These are phyloP conservation scores for Curvularia hawaiiensis DNA, from an alignment of 2,329 filamentous ascomycete genomes.

Conservation along the genomic window DNA sequence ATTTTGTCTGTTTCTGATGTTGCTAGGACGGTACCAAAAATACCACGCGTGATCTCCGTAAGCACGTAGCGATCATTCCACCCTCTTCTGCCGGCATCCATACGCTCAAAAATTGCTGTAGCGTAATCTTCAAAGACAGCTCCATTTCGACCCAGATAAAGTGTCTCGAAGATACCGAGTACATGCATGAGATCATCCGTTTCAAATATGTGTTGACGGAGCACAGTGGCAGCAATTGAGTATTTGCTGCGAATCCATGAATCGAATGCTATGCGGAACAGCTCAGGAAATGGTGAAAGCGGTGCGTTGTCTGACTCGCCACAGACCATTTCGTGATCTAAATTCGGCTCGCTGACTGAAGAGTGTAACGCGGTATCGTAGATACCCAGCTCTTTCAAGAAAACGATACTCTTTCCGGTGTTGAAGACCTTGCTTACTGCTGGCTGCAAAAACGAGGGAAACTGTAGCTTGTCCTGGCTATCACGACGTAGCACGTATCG, in stretches of 20 bases:
- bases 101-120: conserved; percentile 72
- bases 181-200: conserved; percentile 70
- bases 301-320: conserved; percentile 47
- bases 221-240: conserved; percentile 67
- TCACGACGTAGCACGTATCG: conserved; percentile 71
- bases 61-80: conserved; percentile 86
- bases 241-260: conserved; percentile 79
- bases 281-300: conserved; percentile 73
- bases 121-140: conserved; percentile 69
- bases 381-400: conserved; percentile 74
- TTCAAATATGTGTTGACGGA: conserved; percentile 70
- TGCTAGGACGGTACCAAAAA: conserved; percentile 60
- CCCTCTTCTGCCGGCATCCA: conserved; percentile 63
- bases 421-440: conserved; percentile 77
- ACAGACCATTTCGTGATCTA: conserved; percentile 66
- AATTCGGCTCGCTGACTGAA: conserved; percentile 30
- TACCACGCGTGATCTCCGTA: conserved; percentile 76
- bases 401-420: conserved; percentile 84
- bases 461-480: conserved; percentile 64
- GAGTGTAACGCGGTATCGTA: conserved; percentile 41
- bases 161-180: conserved; percentile 68
- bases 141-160: conserved; percentile 82
- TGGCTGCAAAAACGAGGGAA: conserved; percentile 75
- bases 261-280: conserved; percentile 74
- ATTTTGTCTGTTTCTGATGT: conserved; percentile 67